Conservation (phyloP, 1,284 basidiomycete species). For the Ustilago tritici region DNA sequence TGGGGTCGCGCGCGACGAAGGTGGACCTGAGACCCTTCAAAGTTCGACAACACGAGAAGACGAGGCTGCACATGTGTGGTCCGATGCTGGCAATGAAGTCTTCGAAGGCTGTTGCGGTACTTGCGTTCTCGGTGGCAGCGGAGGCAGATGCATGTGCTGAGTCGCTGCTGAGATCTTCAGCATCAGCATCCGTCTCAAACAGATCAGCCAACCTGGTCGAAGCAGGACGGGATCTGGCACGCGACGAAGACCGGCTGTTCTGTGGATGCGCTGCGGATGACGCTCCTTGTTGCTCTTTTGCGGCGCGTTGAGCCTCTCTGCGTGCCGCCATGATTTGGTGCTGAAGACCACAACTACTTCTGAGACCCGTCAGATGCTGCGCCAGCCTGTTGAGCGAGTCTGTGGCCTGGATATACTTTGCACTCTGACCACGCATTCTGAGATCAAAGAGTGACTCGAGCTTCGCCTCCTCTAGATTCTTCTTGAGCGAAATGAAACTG, state of each 20-base stretch:
- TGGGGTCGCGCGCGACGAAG: conserved; percentile 35
- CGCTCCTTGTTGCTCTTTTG: conserved; percentile 11
- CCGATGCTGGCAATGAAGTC: conserved; percentile 59
- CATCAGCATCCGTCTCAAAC: conserved; percentile 24
- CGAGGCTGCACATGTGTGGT: conserved; percentile 65
- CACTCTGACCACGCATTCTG: conserved; percentile 55
- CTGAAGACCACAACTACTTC: conserved; percentile 64
- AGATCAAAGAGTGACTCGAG: conserved; percentile 59
- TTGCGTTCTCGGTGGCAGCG: neutral
- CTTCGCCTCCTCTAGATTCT: conserved; percentile 63
- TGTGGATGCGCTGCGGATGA: neutral
- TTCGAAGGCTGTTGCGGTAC: conserved; percentile 46
- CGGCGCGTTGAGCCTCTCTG: conserved; percentile 28
- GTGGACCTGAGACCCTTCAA: conserved; percentile 49
- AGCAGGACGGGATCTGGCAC: conserved; percentile 11
- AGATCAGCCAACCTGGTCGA: conserved; percentile 21
- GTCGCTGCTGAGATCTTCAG: conserved; percentile 2
- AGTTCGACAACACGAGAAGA: conserved; percentile 59
- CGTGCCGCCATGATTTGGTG: conserved; percentile 59
- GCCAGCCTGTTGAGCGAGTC: conserved; percentile 62
- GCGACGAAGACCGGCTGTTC: neutral
- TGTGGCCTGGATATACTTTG: conserved; percentile 55
- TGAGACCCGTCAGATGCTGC: conserved; percentile 61
- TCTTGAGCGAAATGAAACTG: conserved; percentile 63
- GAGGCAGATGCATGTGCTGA: neutral